Base-by-base conservation (phyloP, 2,329 filamentous ascomycete species). In the Pestalotiopsis sp. region DNA sequence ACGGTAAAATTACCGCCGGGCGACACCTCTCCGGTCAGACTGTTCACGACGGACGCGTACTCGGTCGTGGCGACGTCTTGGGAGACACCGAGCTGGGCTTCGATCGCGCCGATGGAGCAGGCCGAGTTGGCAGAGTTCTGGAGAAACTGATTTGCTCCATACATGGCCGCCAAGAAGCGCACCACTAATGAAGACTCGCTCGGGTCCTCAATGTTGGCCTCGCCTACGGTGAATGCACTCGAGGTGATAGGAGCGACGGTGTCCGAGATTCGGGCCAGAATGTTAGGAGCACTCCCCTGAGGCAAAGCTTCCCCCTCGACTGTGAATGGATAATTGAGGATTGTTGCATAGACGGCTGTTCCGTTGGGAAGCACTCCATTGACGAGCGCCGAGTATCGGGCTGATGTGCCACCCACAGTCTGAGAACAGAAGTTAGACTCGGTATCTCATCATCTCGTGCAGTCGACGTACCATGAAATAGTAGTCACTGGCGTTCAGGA, bases 241-340 rank as follows among this genome's bases (percentile, higher is more conserved):
- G 71, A 72, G 13, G 71, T 70, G 66, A 73, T 69, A 41, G 70
- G 77, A 13, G 72, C 66, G 23, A 77, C 69, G 66, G 73, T 68
- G 56, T 77, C 75, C 23, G 73, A 69, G 9, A 75, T 66, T 2
- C 71, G 70, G 2, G 70, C 74, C 2, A 76, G 70, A 12, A 76
- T 71, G 38, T 73, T 76, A n/a, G 74, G 76, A 36, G 68, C 64
- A 52, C 72, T 59, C 52, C 64, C 64, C 41, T 56, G 39, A 45
- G 70, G 69, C 1, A 74, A 65, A 52, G 70, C 65, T 39, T 70
- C 58, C 12, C 68, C 69, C 38, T 76, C 45, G 13, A 70, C 72
- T 9, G 75, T 77, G 68, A 77, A 77, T 23, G 76, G 77, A 36
- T 77, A 77, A 36, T 68, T 72, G 58, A 78, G 70, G 66, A 78